A percentile compares a stretch with the other conserved stretches of the same genome.
Evolutionary conservation across 345 rosid genomes (phyloP).

Genomic region (Viola odorata): DNA sequence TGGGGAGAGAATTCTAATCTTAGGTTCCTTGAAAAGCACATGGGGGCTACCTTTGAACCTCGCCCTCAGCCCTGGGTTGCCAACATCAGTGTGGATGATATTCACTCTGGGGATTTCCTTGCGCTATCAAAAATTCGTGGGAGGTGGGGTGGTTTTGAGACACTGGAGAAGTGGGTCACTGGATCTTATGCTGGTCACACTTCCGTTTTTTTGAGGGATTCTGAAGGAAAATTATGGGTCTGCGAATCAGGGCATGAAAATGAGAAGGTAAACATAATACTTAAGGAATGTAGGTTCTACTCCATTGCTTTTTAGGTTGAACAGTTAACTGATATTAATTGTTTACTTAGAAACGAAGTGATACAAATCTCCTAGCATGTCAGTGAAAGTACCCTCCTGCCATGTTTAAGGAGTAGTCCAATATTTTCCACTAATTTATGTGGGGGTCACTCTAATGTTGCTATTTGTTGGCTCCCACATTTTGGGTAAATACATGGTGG

Average conservation of each 20-base stretch:
- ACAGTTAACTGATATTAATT: not conserved
- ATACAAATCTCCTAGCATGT: not conserved
- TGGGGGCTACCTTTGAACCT: conserved; percentile 68
- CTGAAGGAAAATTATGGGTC: conserved; percentile 92
- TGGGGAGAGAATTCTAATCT: conserved; percentile 93
- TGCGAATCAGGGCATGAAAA: conserved; percentile 97
- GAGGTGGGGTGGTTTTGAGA: conserved; percentile 96
- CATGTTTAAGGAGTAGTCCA: not conserved
- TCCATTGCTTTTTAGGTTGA: not conserved
- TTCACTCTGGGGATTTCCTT: conserved; percentile 86
- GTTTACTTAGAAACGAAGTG: too few relatives aligned
- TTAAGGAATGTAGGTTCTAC: not conserved
- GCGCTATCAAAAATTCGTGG: conserved; percentile 90
- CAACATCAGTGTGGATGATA: conserved; percentile 56
- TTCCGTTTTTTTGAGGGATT: conserved; percentile 84
- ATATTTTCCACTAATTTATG: not conserved
- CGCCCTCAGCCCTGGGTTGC: conserved; percentile 89
- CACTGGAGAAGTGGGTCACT: conserved; percentile 98
- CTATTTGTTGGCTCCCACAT: too few relatives aligned
- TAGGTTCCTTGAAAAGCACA: conserved; percentile 77
- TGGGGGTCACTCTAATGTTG: not conserved
- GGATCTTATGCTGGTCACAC: conserved; percentile 97
- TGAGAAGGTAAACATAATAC: conserved; percentile 51
- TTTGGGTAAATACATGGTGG: too few relatives aligned
- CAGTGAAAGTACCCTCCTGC: not conserved